Evolutionary conservation across 768 basidiomycete species (phyloP), one percentile per base, ranked within the genome.

Genomic region (Tremella mesenterica): DNA sequence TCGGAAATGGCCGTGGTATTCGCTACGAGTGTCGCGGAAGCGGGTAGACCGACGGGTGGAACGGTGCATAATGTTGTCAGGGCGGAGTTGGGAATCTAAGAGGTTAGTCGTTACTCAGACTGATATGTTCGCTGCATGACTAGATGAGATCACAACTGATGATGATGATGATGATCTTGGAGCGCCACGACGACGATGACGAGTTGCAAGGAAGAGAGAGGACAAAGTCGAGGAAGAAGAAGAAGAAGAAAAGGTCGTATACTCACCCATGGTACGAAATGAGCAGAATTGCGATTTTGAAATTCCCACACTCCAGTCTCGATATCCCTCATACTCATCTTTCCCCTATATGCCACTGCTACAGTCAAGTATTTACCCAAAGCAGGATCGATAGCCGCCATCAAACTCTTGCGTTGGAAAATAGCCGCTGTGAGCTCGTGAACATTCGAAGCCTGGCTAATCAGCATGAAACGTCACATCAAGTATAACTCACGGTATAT

Each of bases 291-390:
- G 55, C 57, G 34, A 50, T 64, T 64, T 29, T 64, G 63, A 57
- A 59, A 64, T 30, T 65, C 64, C 28, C 52, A 65, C 12, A 62
- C 61, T 0, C 59, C 60, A 38, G 43, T 62, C 34, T 65, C 64
- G 48, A 65, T 67, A 43, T 70, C 68, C 29, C 68, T 43, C 57
- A 67, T 70, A 36, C 59, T 60, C 20, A 70, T 53, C 53, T 70
- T 67, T 9, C 68, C 68, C 31, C 68, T 49, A 50, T 70, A 70
- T 18, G 68, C 68, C 27, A 70, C 64, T 27, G 63, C 63, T 20
- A 67, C 61, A n/a, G 68, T 70, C 46, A 70, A 49, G 58, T 70
- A 70, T 49, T 70, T 70, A 50, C 68, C 68, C 44, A 70, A 33
- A 26, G 61, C 45, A 6, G 68, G 68, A 48, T 70, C 68, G 30